Conservation (phyloP, 2,329 filamentous ascomycete genomes). For the Raffaelea ambrosiae region DNA sequence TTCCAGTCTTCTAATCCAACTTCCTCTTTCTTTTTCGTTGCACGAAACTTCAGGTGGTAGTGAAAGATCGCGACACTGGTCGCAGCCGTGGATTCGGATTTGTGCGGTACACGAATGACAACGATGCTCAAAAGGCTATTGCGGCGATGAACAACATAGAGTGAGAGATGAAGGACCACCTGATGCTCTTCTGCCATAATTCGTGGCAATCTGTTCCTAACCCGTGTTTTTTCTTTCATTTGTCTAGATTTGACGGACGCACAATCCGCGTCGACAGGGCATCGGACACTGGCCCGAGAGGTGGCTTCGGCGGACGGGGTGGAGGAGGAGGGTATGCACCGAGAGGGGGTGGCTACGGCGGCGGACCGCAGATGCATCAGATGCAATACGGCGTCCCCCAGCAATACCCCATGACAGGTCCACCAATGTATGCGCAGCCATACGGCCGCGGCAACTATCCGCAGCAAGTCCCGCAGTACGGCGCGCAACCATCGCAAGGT, state of each 20-base stretch:
- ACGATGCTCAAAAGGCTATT: constrained; percentile 70
- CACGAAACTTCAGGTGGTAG: constrained; percentile 61
- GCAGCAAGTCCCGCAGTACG: constrained; percentile 28
- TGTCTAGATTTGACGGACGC: constrained; percentile 77
- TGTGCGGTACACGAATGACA: constrained; percentile 74
- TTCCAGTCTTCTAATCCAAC: constrained; percentile 8
- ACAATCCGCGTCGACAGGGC: constrained; percentile 94
- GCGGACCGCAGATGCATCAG: constrained; percentile 24
- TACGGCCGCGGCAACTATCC: constrained; percentile 36
- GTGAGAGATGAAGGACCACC: constrained; percentile 43
- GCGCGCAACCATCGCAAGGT: constrained; percentile 28
- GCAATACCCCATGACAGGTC: constrained; percentile 26
- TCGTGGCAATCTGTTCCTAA: constrained; percentile 14
- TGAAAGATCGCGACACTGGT: constrained; percentile 94
- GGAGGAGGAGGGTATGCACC: constrained; percentile 11
- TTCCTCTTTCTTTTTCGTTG: not conserved
- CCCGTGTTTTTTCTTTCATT: constrained; percentile 6
- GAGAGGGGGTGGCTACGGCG: constrained; percentile 22
- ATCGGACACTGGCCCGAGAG: constrained; percentile 65
- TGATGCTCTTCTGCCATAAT: not conserved
- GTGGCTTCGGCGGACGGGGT: constrained; percentile 39
- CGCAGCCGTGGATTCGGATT: constrained; percentile 97
- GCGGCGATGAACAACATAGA: constrained; percentile 78
- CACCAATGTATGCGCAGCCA: constrained; percentile 28
- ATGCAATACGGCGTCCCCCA: constrained; percentile 24